Base-by-base conservation (phyloP, 1,284 basidiomycete species). In the Papiliotrema fonsecae region DNA sequence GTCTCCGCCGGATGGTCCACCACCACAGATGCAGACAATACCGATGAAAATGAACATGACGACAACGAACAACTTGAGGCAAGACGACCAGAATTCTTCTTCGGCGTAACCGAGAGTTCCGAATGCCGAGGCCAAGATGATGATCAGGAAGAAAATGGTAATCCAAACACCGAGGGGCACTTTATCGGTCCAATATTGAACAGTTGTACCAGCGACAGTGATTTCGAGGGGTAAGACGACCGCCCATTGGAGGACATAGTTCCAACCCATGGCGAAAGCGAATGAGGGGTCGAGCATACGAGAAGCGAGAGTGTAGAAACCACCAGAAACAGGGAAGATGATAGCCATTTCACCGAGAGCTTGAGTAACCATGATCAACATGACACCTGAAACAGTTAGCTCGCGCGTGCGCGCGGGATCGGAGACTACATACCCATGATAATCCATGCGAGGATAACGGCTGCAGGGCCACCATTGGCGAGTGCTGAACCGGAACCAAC, bases 401-500 rank as follows among this genome's bases (percentile, higher is more conserved):
- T 7, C n/a, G n/a, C n/a, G n/a, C n/a, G n/a, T n/a, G n/a, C n/a
- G n/a, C n/a, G n/a, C n/a, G n/a, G 37, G 38, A 18, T 32, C 25
- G 27, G 30, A n/a, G 13, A 21, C 1, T 19, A 40, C 35, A 50
- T 32, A 45, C 61, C 63, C 54, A 64, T 66, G 54, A 69, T 60
- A 28, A 66, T 58, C 70, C 69, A 73, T 6, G 68, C 70, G 21
- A 73, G 57, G 18, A 79, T 51, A 55, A 73, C 58, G 66, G 72
- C 75, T 18, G 70, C 72, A 2, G 78, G 78, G 26, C 79, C 79
- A 46, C 77, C 78, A 2, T 50, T 67, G 7, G 57, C 51, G 11
- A 79, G 70, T 11, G 77, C 75, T 24, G 57, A 54, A 24, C 77
- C 77, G 7, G 74, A 73, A 51, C 77, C 77, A 47, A 79, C 63